Percentiles rank a stretch among this genome's conserved stretches.
Evolutionary conservation across 345 rosid species (phyloP).

Genomic region (Jatropha curcas): DNA sequence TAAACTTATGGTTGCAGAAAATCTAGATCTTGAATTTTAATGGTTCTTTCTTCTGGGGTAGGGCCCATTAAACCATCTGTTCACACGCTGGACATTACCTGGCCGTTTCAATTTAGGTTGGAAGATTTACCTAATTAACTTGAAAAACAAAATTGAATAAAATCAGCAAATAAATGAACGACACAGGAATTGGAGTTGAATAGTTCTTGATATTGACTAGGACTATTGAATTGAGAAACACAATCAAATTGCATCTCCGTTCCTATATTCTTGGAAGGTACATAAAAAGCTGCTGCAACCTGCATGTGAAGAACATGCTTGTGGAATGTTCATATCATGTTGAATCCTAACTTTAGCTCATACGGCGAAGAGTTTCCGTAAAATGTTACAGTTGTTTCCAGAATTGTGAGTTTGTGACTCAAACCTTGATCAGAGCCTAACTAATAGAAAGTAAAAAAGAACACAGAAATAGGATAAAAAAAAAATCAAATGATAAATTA

Average conservation of each 20-base stretch:
- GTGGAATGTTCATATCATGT: background rate
- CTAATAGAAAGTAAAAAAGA: no score
- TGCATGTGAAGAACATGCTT: constrained; percentile 3
- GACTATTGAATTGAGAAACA: background rate
- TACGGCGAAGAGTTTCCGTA: background rate
- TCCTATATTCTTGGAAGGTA: constrained; percentile 16
- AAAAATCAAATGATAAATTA: no score
- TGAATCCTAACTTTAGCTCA: background rate
- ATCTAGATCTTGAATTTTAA: constrained; percentile 20
- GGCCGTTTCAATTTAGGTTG: constrained; percentile 2
- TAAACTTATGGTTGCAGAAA: constrained; percentile 8
- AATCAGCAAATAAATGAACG: no score
- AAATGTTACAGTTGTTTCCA: no score
- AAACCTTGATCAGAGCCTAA: no score
- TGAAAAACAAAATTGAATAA: background rate
- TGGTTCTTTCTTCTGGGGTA: background rate
- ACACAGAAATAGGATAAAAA: no score
- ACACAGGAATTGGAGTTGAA: background rate
- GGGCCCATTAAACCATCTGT: constrained; percentile 14
- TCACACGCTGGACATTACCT: background rate
- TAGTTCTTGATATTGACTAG: background rate
- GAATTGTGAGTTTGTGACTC: no score
- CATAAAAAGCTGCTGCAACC: background rate
- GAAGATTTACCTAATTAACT: background rate
- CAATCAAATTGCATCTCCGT: background rate